Conservation (phyloP, 768 basidiomycete species). For the Candolleomyces aberdarensis region DNA sequence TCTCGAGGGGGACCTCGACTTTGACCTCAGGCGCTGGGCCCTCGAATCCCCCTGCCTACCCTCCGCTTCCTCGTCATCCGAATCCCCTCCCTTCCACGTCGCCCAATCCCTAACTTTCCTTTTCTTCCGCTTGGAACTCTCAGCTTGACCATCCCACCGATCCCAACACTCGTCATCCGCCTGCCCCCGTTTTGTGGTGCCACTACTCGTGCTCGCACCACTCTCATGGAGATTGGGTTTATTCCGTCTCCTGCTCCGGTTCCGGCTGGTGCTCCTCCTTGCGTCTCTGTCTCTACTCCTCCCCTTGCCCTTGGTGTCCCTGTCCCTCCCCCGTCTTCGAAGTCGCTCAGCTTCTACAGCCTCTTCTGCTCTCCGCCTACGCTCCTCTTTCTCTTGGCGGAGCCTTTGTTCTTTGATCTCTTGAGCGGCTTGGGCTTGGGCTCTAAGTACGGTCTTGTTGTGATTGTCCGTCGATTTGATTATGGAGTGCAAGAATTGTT, state of each 20-base stretch:
- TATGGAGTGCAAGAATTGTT: slow-evolving; percentile 79
- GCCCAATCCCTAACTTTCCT: slow-evolving; percentile 49
- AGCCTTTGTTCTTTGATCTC: slow-evolving; percentile 67
- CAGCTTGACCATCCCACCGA: slow-evolving; percentile 41
- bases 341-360: slow-evolving; percentile 66
- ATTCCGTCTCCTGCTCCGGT: slow-evolving; percentile 4
- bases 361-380: slow-evolving; percentile 69
- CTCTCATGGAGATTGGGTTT: neutral
- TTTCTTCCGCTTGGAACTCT: slow-evolving; percentile 43
- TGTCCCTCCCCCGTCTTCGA: slow-evolving; percentile 23
- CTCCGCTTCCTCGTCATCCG: slow-evolving; percentile 22
- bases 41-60: slow-evolving; percentile 11
- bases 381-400: slow-evolving; percentile 61
- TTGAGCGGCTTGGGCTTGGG: slow-evolving; percentile 70
- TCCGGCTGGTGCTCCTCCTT: slow-evolving; percentile 24
- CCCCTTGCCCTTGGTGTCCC: neutral
- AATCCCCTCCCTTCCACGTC: slow-evolving; percentile 43
- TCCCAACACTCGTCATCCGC: slow-evolving; percentile 45
- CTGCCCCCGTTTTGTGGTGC: slow-evolving; percentile 15
- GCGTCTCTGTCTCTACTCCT: neutral
- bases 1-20: slow-evolving; percentile 6
- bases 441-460: slow-evolving; percentile 77
- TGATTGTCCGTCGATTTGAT: slow-evolving; percentile 95
- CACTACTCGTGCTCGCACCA: slow-evolving; percentile 1
- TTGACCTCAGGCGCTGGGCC: slow-evolving; percentile 15